Evolutionary conservation across 768 basidiomycete genomes (phyloP), one percentile per base, ranked within the genome.

Genomic region (Psilocybe sp.): DNA sequence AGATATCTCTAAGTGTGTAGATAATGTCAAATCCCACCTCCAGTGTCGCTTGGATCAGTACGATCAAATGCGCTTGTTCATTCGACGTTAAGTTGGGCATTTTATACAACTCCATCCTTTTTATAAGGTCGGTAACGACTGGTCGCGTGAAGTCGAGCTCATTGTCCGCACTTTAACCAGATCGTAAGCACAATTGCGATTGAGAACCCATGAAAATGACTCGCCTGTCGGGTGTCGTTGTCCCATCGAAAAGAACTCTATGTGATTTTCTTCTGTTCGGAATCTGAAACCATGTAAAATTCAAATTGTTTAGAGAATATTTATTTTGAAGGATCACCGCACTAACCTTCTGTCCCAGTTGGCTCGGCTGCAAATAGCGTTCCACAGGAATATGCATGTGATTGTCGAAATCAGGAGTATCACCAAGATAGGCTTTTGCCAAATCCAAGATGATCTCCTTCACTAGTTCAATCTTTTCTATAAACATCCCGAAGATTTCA

Each of bases 381-480:
- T 86, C 82, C 3, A 82, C 69, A 4, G 83, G 74, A 12, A 91
- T 57, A 9, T 74, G 67, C n/a, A 73, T 64, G 76, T 81, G 83
- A 7, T 60, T 58, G 18, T 61, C 20, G 56, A 33, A 34, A 3
- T 35, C 46, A 4, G 13, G 12, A 44, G 67, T 49, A 35, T 59
- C 46, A 44, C 62, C 47, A 37, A 65, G 39, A 40, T 74, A 48
- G 49, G 71, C 68, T 36, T 70, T 71, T 7, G 79, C 77, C 10
- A 98, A 78, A 45, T 82, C 82, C 15, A 83, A 66, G 37, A 96
- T 82, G 54, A 93, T 84, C 32, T 81, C 79, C 58, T 95, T 92
- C 39, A 96, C 94, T 6, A 93, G 64, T 50, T 89, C 88, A 35
- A 90, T 64, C 65, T 96, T 96, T 35, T 85, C 93, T 95, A 62